These are phyloP conservation scores for Ambrosia trifida DNA, from an alignment of 129 eudicot species.

Conservation along the genomic window DNA sequence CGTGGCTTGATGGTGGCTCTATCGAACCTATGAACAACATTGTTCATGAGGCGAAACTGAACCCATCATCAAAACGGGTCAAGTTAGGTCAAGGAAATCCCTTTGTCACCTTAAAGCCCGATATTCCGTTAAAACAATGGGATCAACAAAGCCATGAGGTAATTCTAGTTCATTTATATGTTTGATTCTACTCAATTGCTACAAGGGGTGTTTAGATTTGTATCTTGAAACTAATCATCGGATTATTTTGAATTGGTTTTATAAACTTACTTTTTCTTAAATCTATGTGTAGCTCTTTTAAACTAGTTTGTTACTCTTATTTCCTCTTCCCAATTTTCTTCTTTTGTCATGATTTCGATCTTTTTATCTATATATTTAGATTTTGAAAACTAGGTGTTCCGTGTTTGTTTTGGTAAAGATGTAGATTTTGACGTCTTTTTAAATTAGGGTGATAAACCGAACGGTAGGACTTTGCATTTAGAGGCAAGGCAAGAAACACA, in stretches of 20 bases:
- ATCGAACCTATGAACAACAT: constrained; percentile 46
- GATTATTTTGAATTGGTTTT: too few relatives aligned
- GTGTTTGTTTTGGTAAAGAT: constrained; percentile 2
- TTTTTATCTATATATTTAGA: too few relatives aligned
- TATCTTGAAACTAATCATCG: too few relatives aligned
- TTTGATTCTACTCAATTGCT: too few relatives aligned
- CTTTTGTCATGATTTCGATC: too few relatives aligned
- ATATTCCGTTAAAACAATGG: constrained; percentile 34
- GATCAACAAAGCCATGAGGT: constrained; percentile 50
- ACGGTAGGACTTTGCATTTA: constrained; percentile 31
- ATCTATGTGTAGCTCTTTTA: background rate
- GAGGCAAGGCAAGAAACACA: constrained; percentile 48
- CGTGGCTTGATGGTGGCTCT: constrained; percentile 47
- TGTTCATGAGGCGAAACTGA: constrained; percentile 67
- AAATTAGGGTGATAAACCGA: constrained; percentile 38
- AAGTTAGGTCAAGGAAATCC: constrained; percentile 72
- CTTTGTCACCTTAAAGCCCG: constrained; percentile 32
- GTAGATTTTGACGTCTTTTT: constrained; percentile 16
- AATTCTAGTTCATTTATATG: constrained; percentile 4
- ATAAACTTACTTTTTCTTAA: too few relatives aligned
- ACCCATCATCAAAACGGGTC: constrained; percentile 75
- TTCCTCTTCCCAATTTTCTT: background rate
- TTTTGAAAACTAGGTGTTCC: too few relatives aligned
- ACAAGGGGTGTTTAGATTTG: too few relatives aligned
- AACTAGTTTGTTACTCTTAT: background rate